phyloP scores from a whole-genome alignment of 2,329 filamentous ascomycete species.

The Alternaria brassicicola region DNA sequence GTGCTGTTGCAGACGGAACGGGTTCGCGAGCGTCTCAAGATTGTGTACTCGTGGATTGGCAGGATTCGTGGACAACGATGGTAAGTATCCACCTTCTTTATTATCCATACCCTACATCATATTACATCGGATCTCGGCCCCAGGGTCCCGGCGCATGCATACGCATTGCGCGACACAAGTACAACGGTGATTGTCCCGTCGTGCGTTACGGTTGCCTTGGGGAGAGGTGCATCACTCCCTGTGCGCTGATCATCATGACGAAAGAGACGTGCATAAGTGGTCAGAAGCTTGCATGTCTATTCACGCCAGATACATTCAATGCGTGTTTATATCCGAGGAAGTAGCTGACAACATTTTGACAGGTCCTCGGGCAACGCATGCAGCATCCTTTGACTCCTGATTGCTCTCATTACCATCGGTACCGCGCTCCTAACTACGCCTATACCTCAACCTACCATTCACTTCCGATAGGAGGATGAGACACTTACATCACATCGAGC shows the following conservation, averaged over 20 bases:
- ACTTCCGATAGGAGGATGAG: neutral
- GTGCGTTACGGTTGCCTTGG: slow-evolving; percentile 2
- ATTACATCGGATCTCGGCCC: slow-evolving; percentile 6
- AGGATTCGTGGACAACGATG: slow-evolving; percentile 73
- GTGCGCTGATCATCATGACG: slow-evolving; percentile 13
- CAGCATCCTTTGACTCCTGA: slow-evolving; percentile 44
- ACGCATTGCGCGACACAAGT: slow-evolving; percentile 1
- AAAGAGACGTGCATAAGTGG: slow-evolving; percentile 7
- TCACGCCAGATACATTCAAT: neutral
- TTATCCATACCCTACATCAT: neutral
- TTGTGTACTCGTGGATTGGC: slow-evolving; percentile 78
- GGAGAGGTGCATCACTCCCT: slow-evolving; percentile 5
- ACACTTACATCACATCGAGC: slow-evolving; percentile 3
- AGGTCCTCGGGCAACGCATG: slow-evolving; percentile 43
- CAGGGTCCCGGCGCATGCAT: neutral
- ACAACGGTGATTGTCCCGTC: slow-evolving; percentile 16
- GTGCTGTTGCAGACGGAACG: slow-evolving; percentile 73
- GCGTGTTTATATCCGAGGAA: neutral
- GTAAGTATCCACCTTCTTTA: slow-evolving; percentile 57
- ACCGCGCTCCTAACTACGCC: slow-evolving; percentile 24
- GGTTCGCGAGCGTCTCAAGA: slow-evolving; percentile 80
- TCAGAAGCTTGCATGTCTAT: neutral
- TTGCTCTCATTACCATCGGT: slow-evolving; percentile 30
- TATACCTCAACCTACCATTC: neutral
- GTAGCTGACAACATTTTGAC: slow-evolving; percentile 14